Evolutionary conservation across 257 asterid genomes (phyloP), one percentile per base, ranked within the genome.

Genomic region (Lycium ferocissimum): DNA sequence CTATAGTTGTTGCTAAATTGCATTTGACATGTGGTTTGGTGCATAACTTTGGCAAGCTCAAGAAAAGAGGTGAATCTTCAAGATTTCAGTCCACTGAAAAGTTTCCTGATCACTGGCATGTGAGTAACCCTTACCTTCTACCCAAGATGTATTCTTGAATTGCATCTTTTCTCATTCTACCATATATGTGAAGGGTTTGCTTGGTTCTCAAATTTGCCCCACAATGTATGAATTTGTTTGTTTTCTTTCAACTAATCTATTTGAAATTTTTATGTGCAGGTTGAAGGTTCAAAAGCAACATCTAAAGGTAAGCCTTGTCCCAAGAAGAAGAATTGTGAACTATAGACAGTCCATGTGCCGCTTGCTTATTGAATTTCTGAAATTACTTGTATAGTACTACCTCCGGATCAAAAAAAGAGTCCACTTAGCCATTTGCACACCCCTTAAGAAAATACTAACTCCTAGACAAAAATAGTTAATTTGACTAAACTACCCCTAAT

Each of bases 261-360:
- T 43, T 81, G 83, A 83, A 85, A 78, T 79, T 86, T 53, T 53
- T 38, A 85, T 86, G 80, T 92, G 85, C 97, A 95, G 99, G 92
- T 85, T 73, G 86, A 93, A 79, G 86, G 86, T 83, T 69, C 87
- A 72, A 89, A 88, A 83, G 83, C 85, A 47, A 86, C 63, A 79
- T 84, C 89, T 65, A 87, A 92, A 94, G 97, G 98, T 92, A 88
- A 67, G 90, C 83, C 75, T 63, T 66, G 17, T 51, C 22, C 71
- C 78, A n/a, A 33, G 85, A 15, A 82, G 43, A 58, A 59, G 40
- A 40, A 81, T 38, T 40, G 53, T 59, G 49, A 84, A 45, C 43
- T 63, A 62, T 76, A 33, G 35, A 49, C 51, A 49, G n/a, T 45
- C 63, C 82, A 62, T 11, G n/a, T 58, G 75, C 38, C 18, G 17